These are phyloP conservation scores for Pseudozyma hubeiensis DNA, from an alignment of 1,284 basidiomycete genomes.

Conservation along the genomic window DNA sequence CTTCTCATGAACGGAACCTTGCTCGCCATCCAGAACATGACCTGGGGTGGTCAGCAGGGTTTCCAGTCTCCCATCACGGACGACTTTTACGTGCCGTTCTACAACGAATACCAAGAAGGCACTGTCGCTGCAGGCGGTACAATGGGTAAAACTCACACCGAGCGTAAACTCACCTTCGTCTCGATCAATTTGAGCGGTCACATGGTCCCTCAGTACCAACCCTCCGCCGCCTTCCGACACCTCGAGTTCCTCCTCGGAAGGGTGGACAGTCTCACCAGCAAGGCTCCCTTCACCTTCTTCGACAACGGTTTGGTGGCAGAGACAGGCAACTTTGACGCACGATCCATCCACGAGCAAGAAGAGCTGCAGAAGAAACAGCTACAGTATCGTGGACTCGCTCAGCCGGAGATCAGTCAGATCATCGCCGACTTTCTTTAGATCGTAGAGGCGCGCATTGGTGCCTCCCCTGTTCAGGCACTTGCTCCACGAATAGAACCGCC, in stretches of 20 bases:
- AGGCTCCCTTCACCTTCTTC: conserved; percentile 28
- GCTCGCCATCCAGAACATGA: conserved; percentile 65
- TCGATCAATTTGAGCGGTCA: conserved; percentile 40
- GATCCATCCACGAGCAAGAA: neutral
- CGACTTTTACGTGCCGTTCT: conserved; percentile 43
- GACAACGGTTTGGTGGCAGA: conserved; percentile 28
- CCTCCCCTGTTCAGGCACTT: too few species aligned
- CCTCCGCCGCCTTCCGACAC: conserved; percentile 51
- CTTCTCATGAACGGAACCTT: conserved; percentile 57
- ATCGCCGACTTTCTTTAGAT: conserved; percentile 19
- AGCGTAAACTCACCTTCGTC: conserved; percentile 63
- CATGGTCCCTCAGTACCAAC: conserved; percentile 64
- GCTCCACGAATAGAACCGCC: too few species aligned
- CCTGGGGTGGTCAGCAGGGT: conserved; percentile 63
- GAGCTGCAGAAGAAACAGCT: conserved; percentile 19
- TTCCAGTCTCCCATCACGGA: conserved; percentile 54
- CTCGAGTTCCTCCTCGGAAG: conserved; percentile 62
- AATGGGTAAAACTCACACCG: conserved; percentile 48
- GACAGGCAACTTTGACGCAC: neutral
- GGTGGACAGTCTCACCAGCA: conserved; percentile 31
- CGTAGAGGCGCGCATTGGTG: too few species aligned
- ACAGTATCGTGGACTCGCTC: conserved; percentile 18
- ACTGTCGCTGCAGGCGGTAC: conserved; percentile 28
- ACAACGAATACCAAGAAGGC: conserved; percentile 20
- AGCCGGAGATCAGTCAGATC: conserved; percentile 37